A percentile compares a stretch with the other conserved stretches of the same genome.
phyloP scores from a whole-genome alignment of 306 rosid species.

The Vachellia collinsii region DNA sequence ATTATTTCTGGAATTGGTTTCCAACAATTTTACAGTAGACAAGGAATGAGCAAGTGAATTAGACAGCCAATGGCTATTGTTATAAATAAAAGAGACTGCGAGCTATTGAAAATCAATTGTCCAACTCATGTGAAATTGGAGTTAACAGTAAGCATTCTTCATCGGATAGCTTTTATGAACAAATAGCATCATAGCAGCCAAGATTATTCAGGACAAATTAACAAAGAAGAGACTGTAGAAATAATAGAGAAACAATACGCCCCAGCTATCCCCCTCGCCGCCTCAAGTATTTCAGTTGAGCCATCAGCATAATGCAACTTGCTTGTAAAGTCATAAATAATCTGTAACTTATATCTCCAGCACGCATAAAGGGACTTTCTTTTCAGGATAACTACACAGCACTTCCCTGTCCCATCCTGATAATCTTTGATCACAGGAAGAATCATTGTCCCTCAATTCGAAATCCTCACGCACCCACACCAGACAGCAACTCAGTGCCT shows the following conservation, averaged over 20 bases:
- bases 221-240: background rate
- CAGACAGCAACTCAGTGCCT: background rate
- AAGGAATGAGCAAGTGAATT: constrained; percentile 30
- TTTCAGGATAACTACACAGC: background rate
- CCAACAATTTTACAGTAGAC: background rate
- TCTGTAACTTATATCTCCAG: background rate
- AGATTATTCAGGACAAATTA: constrained; percentile 4
- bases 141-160: constrained; percentile 19
- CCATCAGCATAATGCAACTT: constrained; percentile 27
- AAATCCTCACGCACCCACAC: constrained; percentile 26
- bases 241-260: background rate
- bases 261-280: constrained; percentile 9
- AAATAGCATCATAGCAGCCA: background rate
- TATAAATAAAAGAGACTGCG: background rate
- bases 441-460: background rate
- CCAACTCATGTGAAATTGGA: background rate
- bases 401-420: constrained; percentile 2
- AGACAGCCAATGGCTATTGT: background rate
- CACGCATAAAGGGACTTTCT: background rate
- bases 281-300: constrained; percentile 23
- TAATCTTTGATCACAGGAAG: background rate
- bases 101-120: constrained; percentile 8
- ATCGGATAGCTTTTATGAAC: background rate
- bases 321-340: constrained; percentile 9
- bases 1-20: background rate